These are phyloP conservation scores for Suhomyces atakaporum DNA, from an alignment of 1,139 yeast genomes.

Conservation along the genomic window DNA sequence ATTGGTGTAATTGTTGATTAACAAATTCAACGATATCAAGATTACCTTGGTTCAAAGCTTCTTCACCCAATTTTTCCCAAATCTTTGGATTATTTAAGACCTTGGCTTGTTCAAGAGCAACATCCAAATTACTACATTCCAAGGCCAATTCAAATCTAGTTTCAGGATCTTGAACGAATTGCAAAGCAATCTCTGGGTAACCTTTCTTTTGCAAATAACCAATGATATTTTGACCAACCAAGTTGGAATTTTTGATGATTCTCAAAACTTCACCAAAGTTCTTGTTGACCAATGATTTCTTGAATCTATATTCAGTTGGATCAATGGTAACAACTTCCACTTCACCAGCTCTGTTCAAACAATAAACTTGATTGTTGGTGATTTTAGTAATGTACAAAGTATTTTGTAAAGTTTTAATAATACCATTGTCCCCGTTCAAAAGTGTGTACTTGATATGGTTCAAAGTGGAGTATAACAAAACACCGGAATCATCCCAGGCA, in stretches of 20 bases:
- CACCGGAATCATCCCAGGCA: constrained; percentile 95
- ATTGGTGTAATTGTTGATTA: constrained; percentile 82
- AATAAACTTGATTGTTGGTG: constrained; percentile 68
- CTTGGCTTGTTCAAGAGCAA: constrained; percentile 89
- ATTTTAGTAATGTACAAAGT: constrained; percentile 85
- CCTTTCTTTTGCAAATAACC: constrained; percentile 95
- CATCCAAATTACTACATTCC: constrained; percentile 85
- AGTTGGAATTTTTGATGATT: constrained; percentile 81
- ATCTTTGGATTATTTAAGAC: constrained; percentile 64
- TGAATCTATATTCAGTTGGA: constrained; percentile 96
- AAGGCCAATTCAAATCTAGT: constrained; percentile 94
- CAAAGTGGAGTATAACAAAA: constrained; percentile 87
- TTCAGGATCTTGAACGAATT: constrained; percentile 95
- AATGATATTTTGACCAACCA: constrained; percentile 96
- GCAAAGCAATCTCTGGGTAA: constrained; percentile 90
- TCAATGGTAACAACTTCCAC: constrained; percentile 80
- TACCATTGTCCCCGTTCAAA: constrained; percentile 92
- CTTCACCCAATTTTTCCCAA: constrained; percentile 84
- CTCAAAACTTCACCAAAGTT: constrained; percentile 92
- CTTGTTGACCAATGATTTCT: constrained; percentile 85
- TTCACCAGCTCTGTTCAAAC: constrained; percentile 83
- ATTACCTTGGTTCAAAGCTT: constrained; percentile 90
- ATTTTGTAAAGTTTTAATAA: constrained; percentile 86
- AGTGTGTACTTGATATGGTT: constrained; percentile 94
- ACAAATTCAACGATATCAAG: constrained; percentile 82